Percentiles rank a stretch among this genome's conserved stretches.
Evolutionary conservation across 768 basidiomycete species (phyloP).

Genomic region (Tylopilus plumbeoviolaceoides): DNA sequence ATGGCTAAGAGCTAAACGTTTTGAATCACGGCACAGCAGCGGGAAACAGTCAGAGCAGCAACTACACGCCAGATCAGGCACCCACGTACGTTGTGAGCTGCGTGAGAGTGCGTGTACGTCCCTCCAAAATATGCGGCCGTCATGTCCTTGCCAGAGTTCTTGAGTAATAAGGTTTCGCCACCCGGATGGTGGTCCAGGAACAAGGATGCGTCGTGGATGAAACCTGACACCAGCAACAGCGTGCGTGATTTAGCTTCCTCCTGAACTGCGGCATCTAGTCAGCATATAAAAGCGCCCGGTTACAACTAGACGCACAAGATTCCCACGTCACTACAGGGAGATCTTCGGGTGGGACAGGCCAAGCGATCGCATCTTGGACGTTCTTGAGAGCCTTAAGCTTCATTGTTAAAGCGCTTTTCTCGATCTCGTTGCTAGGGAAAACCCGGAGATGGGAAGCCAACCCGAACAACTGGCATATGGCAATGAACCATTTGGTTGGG

Average conservation of each 20-base stretch:
- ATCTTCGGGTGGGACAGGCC: constrained; percentile 54
- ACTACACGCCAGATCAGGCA: neutral
- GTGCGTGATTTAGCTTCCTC: constrained; percentile 60
- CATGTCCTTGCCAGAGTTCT: constrained; percentile 73
- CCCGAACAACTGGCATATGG: constrained; percentile 52
- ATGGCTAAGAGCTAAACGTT: constrained; percentile 56
- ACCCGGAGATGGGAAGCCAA: constrained; percentile 77
- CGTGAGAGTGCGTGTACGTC: constrained; percentile 77
- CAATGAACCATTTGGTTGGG: constrained; percentile 81
- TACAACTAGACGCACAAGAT: constrained; percentile 48
- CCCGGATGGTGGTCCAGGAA: constrained; percentile 82
- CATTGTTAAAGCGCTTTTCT: constrained; percentile 81
- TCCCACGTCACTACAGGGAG: constrained; percentile 83
- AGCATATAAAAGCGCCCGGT: neutral
- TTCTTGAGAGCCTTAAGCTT: constrained; percentile 68
- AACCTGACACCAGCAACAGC: constrained; percentile 75
- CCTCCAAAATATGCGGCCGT: constrained; percentile 86
- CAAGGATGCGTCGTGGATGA: constrained; percentile 77
- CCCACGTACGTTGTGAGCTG: constrained; percentile 66
- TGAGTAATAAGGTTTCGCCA: constrained; percentile 54
- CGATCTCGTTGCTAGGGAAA: constrained; percentile 87
- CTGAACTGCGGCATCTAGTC: constrained; percentile 44
- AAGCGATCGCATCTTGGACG: constrained; percentile 56
- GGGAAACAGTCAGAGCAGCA: constrained; percentile 4
- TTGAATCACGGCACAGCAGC: neutral